Conservation (phyloP, 2,329 filamentous ascomycete genomes). For the Colletotrichum chlorophyti region DNA sequence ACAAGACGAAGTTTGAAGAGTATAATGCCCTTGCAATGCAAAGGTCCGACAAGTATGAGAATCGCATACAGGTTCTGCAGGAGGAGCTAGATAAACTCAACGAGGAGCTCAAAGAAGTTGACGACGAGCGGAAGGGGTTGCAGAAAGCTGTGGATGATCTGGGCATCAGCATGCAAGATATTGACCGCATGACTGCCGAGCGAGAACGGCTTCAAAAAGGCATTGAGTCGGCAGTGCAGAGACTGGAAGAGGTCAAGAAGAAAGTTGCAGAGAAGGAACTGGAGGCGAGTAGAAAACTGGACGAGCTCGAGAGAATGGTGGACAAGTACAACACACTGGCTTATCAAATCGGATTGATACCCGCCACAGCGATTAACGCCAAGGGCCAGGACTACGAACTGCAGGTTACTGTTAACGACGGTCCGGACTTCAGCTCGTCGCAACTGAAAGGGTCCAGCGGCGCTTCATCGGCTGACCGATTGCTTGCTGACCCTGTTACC, state of each 20-base stretch:
- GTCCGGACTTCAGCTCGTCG: constrained; percentile 75
- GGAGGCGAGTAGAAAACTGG: constrained; percentile 85
- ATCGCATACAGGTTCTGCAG: constrained; percentile 80
- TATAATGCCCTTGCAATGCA: constrained; percentile 87
- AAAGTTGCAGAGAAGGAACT: constrained; percentile 84
- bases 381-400: constrained; percentile 88
- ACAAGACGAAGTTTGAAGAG: constrained; percentile 92
- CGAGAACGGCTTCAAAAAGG: constrained; percentile 91
- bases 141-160: constrained; percentile 90
- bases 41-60: constrained; percentile 88
- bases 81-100: constrained; percentile 84
- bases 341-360: constrained; percentile 92
- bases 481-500: constrained; percentile 81
- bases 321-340: constrained; percentile 93
- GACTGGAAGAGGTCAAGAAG: constrained; percentile 85
- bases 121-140: constrained; percentile 80
- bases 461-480: constrained; percentile 71
- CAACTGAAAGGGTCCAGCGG: constrained; percentile 44
- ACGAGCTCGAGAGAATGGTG: constrained; percentile 89
- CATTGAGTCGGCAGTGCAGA: constrained; percentile 76
- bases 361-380: constrained; percentile 82
- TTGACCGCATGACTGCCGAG: constrained; percentile 97
- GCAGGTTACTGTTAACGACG: constrained; percentile 79
- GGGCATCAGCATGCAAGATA: constrained; percentile 96
- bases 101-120: constrained; percentile 77